Evolutionary conservation across 2,329 filamentous ascomycete species (phyloP), one percentile per base, ranked within the genome.

Genomic region (Diaporthe longicolla): DNA sequence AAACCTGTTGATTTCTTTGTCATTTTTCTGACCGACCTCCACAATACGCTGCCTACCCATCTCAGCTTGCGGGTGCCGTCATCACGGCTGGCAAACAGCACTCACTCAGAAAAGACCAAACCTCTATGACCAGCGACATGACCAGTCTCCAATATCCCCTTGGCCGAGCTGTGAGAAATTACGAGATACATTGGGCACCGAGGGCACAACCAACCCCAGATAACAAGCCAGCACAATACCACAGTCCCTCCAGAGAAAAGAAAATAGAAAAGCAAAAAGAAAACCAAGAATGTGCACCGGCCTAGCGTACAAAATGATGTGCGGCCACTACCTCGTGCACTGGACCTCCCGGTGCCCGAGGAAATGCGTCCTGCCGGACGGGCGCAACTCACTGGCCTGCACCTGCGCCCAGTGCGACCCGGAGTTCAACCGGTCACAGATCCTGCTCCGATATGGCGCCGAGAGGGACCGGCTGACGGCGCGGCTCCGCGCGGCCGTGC

Each of bases 401-500:
- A 75, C 74, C 45, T 77, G 76, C 69, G 74, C 74, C 43, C 29
- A 63, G 7, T 77, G 76, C 69, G 72, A 77, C 65, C 76, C 74
- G 9, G 63, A 71, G 21, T 57, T 70, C 72, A 70, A 55, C 63
- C 43, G 52, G 48, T 63, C 37, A 40, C 69, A 55, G 68, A 76
- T 77, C 70, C 40, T 69, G 48, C 15, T 45, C 13, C 63, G 50
- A 45, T 76, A 72, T 37, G 70, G 74, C 13, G 26, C 43, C n/a
- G 57, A 73, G 40, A 57, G 63, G 24, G 71, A 69, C 35, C 37
- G 43, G 24, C 21, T 72, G 21, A 68, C 55, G 45, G 66, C 37
- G 11, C 10, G 90, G 87, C 78, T 93, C 87, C 24, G 90, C 88
- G 72, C 85, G 83, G 50, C 85, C 83, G 73, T 87, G 84, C 21